Conservation (phyloP, 1,139 yeast species). For the Suhomyces yuchorum region DNA sequence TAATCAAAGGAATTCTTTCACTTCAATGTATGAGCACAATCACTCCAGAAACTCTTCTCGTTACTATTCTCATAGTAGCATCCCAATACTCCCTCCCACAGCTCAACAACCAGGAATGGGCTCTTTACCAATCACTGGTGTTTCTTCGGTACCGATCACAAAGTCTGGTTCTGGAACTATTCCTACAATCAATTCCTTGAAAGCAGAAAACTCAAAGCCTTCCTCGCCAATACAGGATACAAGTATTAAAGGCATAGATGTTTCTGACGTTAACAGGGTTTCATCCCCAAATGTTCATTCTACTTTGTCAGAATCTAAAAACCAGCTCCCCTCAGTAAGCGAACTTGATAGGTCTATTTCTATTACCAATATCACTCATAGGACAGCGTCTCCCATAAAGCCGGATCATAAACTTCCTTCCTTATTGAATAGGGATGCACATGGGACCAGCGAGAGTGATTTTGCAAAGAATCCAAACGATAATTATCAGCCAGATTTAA, state of each 20-base stretch:
- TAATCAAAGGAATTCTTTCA: slow-evolving; percentile 20
- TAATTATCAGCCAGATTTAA: slow-evolving; percentile 4
- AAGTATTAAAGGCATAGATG: background rate
- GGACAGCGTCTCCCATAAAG: slow-evolving; percentile 8
- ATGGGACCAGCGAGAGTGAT: background rate
- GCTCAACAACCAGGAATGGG: slow-evolving; percentile 3
- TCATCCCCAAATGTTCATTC: slow-evolving; percentile 6
- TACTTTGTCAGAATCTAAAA: slow-evolving; percentile 14
- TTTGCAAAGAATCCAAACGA: background rate
- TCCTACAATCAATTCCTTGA: slow-evolving; percentile 8
- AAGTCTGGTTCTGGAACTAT: slow-evolving; percentile 9
- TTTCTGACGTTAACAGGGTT: slow-evolving; percentile 3
- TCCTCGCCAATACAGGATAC: slow-evolving; percentile 8
- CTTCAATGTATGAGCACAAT: slow-evolving; percentile 22
- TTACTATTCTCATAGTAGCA: slow-evolving; percentile 11
- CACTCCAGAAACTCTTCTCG: slow-evolving; percentile 3
- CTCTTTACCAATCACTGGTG: slow-evolving; percentile 1
- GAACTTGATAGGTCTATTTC: slow-evolving; percentile 40
- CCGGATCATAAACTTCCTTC: slow-evolving; percentile 9
- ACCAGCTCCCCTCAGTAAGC: slow-evolving; percentile 37
- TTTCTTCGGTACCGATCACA: background rate
- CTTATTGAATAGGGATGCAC: slow-evolving; percentile 6
- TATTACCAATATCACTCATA: slow-evolving; percentile 14
- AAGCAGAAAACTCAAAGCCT: slow-evolving; percentile 8
- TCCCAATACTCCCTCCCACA: slow-evolving; percentile 11